Percentiles rank a stretch among this genome's conserved stretches.
Conservation (phyloP, 495 filamentous ascomycete species). For the Aspergillus egyptiacus region DNA sequence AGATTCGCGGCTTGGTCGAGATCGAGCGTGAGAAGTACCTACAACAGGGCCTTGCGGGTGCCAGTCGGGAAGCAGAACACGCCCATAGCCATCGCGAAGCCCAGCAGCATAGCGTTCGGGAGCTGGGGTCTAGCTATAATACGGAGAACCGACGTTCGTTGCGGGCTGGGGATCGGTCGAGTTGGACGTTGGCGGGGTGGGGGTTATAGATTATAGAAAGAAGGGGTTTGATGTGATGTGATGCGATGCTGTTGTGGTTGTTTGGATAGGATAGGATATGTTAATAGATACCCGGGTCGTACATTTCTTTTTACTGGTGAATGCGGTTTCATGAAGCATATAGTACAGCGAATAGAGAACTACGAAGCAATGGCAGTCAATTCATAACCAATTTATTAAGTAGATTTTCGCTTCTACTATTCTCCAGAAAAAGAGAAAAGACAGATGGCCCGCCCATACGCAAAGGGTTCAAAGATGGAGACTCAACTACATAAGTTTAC, state of each 20-base stretch:
- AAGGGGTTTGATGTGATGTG: no score
- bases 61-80: conserved; percentile 54
- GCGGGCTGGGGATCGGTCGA: conserved; percentile 51
- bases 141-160: conserved; percentile 39
- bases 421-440: no score
- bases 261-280: neutral
- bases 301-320: no score
- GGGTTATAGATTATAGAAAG: no score
- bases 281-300: conserved; percentile 3
- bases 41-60: conserved; percentile 68
- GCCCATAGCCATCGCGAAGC: neutral
- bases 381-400: conserved; percentile 3
- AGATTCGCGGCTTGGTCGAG: conserved; percentile 71
- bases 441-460: no score
- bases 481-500: neutral
- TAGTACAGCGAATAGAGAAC: no score
- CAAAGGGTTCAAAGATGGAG: no score
- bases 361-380: no score
- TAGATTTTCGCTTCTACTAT: no score
- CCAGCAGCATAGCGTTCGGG: conserved; percentile 36
- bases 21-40: conserved; percentile 82
- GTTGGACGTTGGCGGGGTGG: conserved; percentile 80
- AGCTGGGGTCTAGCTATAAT: neutral
- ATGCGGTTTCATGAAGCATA: no score
- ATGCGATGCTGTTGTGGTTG: no score